Conservation (phyloP, 495 filamentous ascomycete species). For the Penicillium riverlandense region DNA sequence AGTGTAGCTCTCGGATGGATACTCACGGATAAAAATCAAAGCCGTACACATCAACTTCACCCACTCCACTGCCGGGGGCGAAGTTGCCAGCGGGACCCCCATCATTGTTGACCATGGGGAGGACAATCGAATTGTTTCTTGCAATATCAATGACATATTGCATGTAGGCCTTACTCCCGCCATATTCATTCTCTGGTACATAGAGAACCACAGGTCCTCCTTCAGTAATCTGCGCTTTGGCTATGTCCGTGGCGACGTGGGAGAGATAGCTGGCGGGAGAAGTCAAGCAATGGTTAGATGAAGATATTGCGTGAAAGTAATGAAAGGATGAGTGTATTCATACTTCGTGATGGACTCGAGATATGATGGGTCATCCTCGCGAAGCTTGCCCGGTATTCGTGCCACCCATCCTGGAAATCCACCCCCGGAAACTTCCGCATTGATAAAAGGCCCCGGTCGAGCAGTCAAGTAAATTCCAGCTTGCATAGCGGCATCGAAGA, state of each 20-base stretch:
- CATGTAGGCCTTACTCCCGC: slow-evolving; percentile 55
- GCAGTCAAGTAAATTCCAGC: slow-evolving; percentile 70
- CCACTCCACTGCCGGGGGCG: slow-evolving; percentile 54
- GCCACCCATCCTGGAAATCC: slow-evolving; percentile 63
- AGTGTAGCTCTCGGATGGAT: too few species aligned
- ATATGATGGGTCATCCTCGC: slow-evolving; percentile 53
- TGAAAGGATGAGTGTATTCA: too few species aligned
- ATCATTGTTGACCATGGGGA: slow-evolving; percentile 75
- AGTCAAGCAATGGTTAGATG: too few species aligned
- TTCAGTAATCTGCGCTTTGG: slow-evolving; percentile 69
- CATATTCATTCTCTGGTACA: slow-evolving; percentile 78
- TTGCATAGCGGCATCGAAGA: slow-evolving; percentile 63
- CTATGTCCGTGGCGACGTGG: slow-evolving; percentile 54
- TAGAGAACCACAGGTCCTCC: slow-evolving; percentile 70
- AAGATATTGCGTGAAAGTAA: too few species aligned
- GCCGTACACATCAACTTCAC: slow-evolving; percentile 71
- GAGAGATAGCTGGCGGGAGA: slow-evolving; percentile 19
- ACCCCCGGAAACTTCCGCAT: slow-evolving; percentile 58
- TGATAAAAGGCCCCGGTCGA: slow-evolving; percentile 64
- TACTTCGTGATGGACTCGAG: slow-evolving; percentile 58
- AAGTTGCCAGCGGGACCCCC: slow-evolving; percentile 50
- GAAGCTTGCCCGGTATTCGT: slow-evolving; percentile 51
- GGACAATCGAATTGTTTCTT: slow-evolving; percentile 60
- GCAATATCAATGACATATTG: slow-evolving; percentile 61
- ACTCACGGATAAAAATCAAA: slow-evolving; percentile 69